These are phyloP conservation scores for Chytriomyces hyalinus DNA, from an alignment of 192 early-diverging fungal genomes.

Conservation along the genomic window DNA sequence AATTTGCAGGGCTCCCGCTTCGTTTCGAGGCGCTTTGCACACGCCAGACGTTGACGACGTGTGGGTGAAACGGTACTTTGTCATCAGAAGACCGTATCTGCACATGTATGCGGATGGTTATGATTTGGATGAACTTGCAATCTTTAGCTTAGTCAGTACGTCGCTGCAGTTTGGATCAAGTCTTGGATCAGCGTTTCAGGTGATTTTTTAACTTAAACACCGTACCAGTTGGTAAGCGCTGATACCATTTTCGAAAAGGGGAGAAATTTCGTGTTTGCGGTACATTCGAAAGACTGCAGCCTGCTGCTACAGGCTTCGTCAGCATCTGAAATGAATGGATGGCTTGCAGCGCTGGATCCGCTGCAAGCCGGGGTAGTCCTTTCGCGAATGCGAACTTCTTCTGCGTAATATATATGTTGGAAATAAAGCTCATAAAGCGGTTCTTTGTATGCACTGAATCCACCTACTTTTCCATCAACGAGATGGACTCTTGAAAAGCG, in stretches of 20 bases:
- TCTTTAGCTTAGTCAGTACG: constrained; percentile 77
- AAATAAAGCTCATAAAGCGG: too few relatives aligned
- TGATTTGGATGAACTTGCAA: constrained; percentile 71
- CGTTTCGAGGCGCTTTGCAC: constrained; percentile 22
- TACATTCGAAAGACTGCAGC: constrained; percentile 68
- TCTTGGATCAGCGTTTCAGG: constrained; percentile 39
- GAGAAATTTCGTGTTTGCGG: constrained; percentile 70
- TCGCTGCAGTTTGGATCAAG: constrained; percentile 63
- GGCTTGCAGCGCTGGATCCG: constrained; percentile 59
- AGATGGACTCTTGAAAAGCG: too few relatives aligned
- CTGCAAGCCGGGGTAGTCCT: constrained; percentile 38
- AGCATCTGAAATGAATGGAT: constrained; percentile 67
- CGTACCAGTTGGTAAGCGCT: not conserved
- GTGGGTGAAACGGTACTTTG: constrained; percentile 83
- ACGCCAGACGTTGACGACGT: constrained; percentile 55
- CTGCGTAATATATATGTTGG: too few relatives aligned
- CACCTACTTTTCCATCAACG: too few relatives aligned
- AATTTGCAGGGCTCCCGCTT: constrained; percentile 20
- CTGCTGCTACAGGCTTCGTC: constrained; percentile 66
- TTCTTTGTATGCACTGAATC: too few relatives aligned
- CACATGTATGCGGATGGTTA: constrained; percentile 72
- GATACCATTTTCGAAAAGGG: constrained; percentile 36
- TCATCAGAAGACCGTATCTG: constrained; percentile 79
- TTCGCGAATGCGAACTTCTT: constrained; percentile 10
- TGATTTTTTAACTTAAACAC: not conserved